Evolutionary conservation across 2,329 filamentous ascomycete species (phyloP), one percentile per base, ranked within the genome.

Genomic region (Capronia americana): DNA sequence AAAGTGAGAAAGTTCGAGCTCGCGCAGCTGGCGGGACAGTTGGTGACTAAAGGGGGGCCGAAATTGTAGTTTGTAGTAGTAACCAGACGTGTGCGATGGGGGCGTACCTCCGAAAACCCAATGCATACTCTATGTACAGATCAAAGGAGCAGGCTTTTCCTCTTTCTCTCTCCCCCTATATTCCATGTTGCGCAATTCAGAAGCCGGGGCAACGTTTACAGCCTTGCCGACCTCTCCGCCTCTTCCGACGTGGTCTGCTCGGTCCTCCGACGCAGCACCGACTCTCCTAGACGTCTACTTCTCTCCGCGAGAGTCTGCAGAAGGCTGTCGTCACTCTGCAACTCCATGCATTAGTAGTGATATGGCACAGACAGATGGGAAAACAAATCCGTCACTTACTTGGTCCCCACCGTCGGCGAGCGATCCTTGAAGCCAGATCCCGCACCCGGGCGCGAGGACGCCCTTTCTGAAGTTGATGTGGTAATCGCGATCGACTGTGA

Each of bases 1-100:
- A 91, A 91, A 78, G 86, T 91, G 63, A 84, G 87, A 72, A 91
- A 91, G 79, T 87, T 85, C 71, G 85, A 88, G 79, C 85, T 87
- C 83, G 85, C 85, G 4, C 79, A 82, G 75, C 70, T 86, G 44
- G 85, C 84, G 0, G 83, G 86, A 65, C 82, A 70, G 46, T 54
- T 70, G 38, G 12, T 69, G 28, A 26, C 54, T n/a, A 58, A 48
- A 26, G 51, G 38, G 10, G 57, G 56, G 56, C 41, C 65, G 30
- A 67, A 58, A 17, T 17, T 41, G 34, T 41, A 41, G 34, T n/a
- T n/a, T n/a, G n/a, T 32, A 32, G 1, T 30, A 7, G n/a, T 2
- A 14, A 38, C 34, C 14, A 41, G 34, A 41, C 14, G 34, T 17
- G 34, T 41, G 34, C 11, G 34, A 38, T 38, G 34, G 34, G 34